Conservation (phyloP, 2,329 filamentous ascomycete genomes). For the Aspergillus phoenicis region DNA sequence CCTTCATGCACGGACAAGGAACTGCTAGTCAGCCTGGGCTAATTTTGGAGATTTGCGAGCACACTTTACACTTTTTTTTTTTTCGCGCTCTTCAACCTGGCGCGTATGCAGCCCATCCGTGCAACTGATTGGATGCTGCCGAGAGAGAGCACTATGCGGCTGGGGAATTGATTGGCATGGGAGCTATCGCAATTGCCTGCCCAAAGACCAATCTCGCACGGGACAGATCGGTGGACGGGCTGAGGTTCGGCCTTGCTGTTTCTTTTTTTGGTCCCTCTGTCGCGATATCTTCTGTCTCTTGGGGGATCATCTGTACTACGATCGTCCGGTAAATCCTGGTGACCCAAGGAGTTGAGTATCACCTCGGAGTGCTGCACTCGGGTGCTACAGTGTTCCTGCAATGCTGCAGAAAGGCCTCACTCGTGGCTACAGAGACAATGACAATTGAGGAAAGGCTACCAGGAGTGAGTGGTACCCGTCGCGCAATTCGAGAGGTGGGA, state of each 20-base stretch:
- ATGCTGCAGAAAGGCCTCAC: not conserved
- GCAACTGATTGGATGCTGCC: slow-evolving; percentile 19
- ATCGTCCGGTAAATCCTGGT: not conserved
- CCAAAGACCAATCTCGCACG: not conserved
- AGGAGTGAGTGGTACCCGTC: not conserved
- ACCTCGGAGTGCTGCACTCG: not conserved
- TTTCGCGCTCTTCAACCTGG: slow-evolving; percentile 14
- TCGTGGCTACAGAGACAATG: not conserved
- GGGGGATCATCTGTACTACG: not conserved
- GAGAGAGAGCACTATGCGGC: slow-evolving; percentile 13
- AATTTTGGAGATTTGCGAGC: slow-evolving; percentile 28
- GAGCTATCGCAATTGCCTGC: slow-evolving; percentile 16
- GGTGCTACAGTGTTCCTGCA: not conserved
- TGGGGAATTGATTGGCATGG: slow-evolving; percentile 23
- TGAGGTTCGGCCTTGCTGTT: not conserved
- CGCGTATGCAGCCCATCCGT: slow-evolving; percentile 20
- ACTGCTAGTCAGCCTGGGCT: slow-evolving; percentile 19
- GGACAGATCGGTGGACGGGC: not conserved
- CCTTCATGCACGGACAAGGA: slow-evolving; percentile 20
- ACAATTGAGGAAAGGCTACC: not conserved
- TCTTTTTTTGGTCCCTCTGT: not conserved
- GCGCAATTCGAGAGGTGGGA: not conserved
- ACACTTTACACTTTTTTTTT: not conserved
- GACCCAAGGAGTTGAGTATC: not conserved
- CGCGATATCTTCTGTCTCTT: not conserved